phyloP scores from a whole-genome alignment of 768 basidiomycete species.

The Butyriboletus loyo region DNA sequence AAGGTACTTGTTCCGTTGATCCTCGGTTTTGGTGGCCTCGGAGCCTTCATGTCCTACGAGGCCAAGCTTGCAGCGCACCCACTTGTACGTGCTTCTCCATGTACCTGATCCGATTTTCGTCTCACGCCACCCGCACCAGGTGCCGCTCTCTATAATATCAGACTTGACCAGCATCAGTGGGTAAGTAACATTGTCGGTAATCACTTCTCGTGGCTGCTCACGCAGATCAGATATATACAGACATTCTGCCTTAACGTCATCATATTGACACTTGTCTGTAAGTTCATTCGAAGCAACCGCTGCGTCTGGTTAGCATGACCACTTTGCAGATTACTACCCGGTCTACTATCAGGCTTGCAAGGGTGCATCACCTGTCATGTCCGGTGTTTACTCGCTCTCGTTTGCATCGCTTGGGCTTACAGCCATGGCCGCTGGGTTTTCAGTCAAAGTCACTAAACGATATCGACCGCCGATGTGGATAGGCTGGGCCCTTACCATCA shows the following conservation, averaged over 20 bases:
- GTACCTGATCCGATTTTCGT: neutral
- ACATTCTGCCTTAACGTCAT: conserved; percentile 22
- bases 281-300: neutral
- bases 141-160: conserved; percentile 17
- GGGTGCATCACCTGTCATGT: too few relatives aligned
- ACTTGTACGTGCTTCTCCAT: too few relatives aligned
- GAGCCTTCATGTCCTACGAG: conserved; percentile 41
- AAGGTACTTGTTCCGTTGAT: conserved; percentile 42
- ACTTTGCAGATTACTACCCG: too few relatives aligned
- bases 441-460: too few relatives aligned
- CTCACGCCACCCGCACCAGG: neutral
- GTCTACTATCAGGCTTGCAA: too few relatives aligned
- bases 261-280: conserved; percentile 23
- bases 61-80: conserved; percentile 25
- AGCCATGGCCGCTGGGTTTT: too few relatives aligned
- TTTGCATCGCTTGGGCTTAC: too few relatives aligned
- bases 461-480: too few relatives aligned
- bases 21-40: conserved; percentile 39
- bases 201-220: neutral
- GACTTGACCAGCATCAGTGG: conserved; percentile 31
- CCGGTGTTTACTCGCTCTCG: too few relatives aligned
- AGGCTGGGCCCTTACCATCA: too few relatives aligned
- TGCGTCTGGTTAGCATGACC: too few relatives aligned
- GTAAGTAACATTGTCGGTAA: neutral
- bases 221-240: conserved; percentile 23